A percentile compares a stretch with the other conserved stretches of the same genome.
Evolutionary conservation across 1,139 yeast species (phyloP).

Genomic region (Lodderomyces metapsilosis): DNA sequence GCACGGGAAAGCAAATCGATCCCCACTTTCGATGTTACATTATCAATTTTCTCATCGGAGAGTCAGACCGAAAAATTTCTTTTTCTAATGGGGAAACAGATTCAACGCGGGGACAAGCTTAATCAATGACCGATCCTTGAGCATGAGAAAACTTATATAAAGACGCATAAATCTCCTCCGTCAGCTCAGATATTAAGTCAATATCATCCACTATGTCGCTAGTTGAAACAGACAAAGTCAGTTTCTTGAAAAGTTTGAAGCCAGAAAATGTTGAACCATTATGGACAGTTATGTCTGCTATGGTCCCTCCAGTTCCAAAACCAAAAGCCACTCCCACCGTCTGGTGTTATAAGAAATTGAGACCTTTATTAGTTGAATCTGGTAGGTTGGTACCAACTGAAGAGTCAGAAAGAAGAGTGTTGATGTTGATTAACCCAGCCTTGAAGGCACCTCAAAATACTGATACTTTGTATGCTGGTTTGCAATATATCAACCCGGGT

Average conservation of each 20-base stretch:
- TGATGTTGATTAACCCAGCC: conserved; percentile 1
- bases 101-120: too few species aligned
- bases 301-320: background rate
- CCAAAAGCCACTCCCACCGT: background rate
- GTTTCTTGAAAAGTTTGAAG: conserved; percentile 1
- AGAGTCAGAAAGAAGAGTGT: background rate
- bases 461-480: conserved; percentile 1
- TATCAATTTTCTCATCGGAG: too few species aligned
- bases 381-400: background rate
- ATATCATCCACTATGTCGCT: too few species aligned
- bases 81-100: too few species aligned
- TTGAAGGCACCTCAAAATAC: background rate
- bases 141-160: too few species aligned
- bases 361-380: conserved; percentile 1
- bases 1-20: too few species aligned
- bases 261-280: conserved; percentile 1
- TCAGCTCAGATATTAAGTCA: too few species aligned
- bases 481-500: background rate
- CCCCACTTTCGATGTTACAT: too few species aligned
- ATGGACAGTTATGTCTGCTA: conserved; percentile 2
- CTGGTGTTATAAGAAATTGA: background rate
- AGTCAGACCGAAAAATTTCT: too few species aligned
- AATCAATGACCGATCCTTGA: too few species aligned
- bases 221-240: background rate
- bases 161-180: too few species aligned